Evolutionary conservation across 2,329 filamentous ascomycete species (phyloP), one percentile per base, ranked within the genome.

Genomic region (Sordariomycetes sp.): DNA sequence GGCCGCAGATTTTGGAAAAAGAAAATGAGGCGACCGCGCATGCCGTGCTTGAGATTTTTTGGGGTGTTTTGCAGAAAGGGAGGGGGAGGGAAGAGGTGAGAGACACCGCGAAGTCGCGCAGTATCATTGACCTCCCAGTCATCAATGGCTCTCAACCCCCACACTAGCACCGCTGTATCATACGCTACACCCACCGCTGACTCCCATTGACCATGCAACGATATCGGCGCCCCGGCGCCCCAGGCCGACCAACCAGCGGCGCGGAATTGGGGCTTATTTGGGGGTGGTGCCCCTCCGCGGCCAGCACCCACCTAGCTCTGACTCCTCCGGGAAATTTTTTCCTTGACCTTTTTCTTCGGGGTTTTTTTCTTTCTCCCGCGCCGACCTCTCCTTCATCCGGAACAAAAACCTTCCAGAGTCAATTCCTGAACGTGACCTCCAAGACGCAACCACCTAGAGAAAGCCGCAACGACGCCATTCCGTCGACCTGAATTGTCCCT

Each of bases 341-440:
- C 35, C 39, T 28, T 45, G 48, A 25, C 51, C 17, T 28, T 54
- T 56, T 53, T 55, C 36, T 57, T 58, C 32, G 32, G 15, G 36
- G 24, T 53, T 52, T 32, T 55, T 53, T 36, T 56, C 55, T 56
- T 51, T 57, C 58, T 42, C 54, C 57, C 50, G 54, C 59, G 45
- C 54, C 56, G n/a, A 58, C 25, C 42, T 35, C 51, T 53, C 45
- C 53, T 53, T 52, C 53, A 53, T 32, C 42, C n/a, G 20, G 39
- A 45, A 45, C 39, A 45, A n/a, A 45, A 15, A 8, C 8, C 39
- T 32, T 32, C 28, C 28, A 32, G 28, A n/a, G 39, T n/a, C 39
- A 8, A 45, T n/a, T 17, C n/a, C 17, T 15, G 5, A 50, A 20
- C 45, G 3, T 22, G 20, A 13, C 36, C 36, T 12, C 5, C 3